Base-by-base conservation (phyloP, 495 filamentous ascomycete genomes). In the Platismatia glauca region DNA sequence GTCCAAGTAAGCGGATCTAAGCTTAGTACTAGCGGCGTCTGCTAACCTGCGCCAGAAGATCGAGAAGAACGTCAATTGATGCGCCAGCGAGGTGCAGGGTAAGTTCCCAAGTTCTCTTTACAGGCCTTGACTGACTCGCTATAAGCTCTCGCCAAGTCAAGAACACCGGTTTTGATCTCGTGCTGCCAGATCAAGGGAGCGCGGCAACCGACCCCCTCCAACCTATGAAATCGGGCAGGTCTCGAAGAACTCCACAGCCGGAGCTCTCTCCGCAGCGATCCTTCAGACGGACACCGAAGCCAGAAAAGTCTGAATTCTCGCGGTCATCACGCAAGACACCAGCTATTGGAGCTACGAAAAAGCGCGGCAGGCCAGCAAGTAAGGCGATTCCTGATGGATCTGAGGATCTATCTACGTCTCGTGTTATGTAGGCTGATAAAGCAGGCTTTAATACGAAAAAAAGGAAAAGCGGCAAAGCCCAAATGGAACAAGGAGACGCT, bases 41-140 rank as follows among this genome's bases (percentile, higher is more conserved):
- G 16, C 46, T 50, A 29, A 50, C 22, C 12, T 29, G 11, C 24
- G 22, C 0, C 29, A 53, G 50, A 53, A 62, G 59, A 53, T 27
- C 55, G 66, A 29, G 58, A 57, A 55, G 66, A 68, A 37, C 66
- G 66, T 24, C 57, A 57, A 20, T 37, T 68, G n/a, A 61, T 62
- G 60, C 66, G 66, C 44, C 66, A 68, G 57, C 66, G 66, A 46
- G 66, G 66, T 43, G 66, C 66, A 59, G 66, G 63, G 66, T 68
- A 16, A 62, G 57, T 29, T 41, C 33, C 59, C 31, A 35, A 5
- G 39, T n/a, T 33, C 16, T 43, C 43, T 44, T 39, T 20, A 4
- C n/a, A 46, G 15, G n/a, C 18, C 44, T 27, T 5, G 31, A 59
- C 38, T 67, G 13, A 58, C 27, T 44, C 2, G 7, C 5, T 38